phyloP scores from a whole-genome alignment of 2,329 filamentous ascomycete genomes.

The Fusarium coffeatum region DNA sequence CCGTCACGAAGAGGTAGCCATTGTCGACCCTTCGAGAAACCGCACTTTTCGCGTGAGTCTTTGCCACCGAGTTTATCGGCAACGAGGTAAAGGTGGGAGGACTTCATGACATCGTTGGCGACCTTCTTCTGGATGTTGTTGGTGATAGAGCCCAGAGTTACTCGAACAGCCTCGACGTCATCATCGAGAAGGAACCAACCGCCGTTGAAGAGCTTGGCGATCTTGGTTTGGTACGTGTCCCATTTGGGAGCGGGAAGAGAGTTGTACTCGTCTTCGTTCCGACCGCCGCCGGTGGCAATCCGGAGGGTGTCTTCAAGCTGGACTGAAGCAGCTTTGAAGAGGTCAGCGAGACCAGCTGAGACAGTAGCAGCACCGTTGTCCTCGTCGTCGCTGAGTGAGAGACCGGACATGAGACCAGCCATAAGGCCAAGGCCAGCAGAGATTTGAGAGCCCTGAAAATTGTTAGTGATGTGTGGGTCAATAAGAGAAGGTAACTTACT shows the following conservation, averaged over 20 bases:
- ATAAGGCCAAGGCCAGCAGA: slow-evolving; percentile 11
- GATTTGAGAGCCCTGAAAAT: neutral
- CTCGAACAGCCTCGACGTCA: slow-evolving; percentile 19
- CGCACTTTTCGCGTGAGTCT: slow-evolving; percentile 3
- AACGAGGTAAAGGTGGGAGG: slow-evolving; percentile 9
- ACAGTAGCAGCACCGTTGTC: neutral
- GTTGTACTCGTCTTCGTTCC: slow-evolving; percentile 11
- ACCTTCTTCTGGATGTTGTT: slow-evolving; percentile 39
- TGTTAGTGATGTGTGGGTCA: accelerated
- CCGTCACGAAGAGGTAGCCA: slow-evolving; percentile 22
- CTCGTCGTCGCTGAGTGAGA: neutral
- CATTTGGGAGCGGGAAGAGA: slow-evolving; percentile 15
- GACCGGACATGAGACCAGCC: neutral
- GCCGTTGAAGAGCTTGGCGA: slow-evolving; percentile 35
- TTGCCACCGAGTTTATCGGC: slow-evolving; percentile 19
- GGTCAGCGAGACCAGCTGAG: neutral
- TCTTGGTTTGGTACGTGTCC: slow-evolving; percentile 27
- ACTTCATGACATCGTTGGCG: slow-evolving; percentile 37
- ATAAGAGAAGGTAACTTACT: neutral
- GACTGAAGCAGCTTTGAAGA: slow-evolving; percentile 1
- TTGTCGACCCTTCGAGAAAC: slow-evolving; percentile 12
- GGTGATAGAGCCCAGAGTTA: slow-evolving; percentile 15
- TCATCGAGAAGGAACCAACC: slow-evolving; percentile 36
- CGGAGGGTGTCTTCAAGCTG: slow-evolving; percentile 13
- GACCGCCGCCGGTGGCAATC: slow-evolving; percentile 5